phyloP scores from a whole-genome alignment of 208 protist genomes.

The Leptomonas pyrrhocoris region DNA sequence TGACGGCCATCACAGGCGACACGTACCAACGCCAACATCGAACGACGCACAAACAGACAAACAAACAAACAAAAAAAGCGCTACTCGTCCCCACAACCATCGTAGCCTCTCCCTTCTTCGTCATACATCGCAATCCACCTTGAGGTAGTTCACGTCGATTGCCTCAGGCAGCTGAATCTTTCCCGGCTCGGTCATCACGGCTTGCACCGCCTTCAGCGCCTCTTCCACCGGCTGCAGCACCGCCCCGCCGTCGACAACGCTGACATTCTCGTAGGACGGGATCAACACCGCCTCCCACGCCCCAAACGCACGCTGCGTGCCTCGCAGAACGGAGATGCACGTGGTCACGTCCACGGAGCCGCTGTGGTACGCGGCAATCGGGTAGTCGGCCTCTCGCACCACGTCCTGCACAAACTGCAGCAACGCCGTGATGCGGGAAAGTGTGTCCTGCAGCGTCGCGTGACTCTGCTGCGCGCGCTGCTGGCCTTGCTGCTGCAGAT shows the following conservation, averaged over 20 bases:
- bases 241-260: conserved; percentile 25
- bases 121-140: conserved; percentile 42
- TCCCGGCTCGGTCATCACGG: conserved; percentile 28
- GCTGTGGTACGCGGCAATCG: conserved; percentile 43
- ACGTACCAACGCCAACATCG: too few relatives aligned
- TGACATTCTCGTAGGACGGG: conserved; percentile 48
- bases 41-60: too few relatives aligned
- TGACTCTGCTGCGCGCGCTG: conserved; percentile 29
- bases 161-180: conserved; percentile 73
- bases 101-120: background rate
- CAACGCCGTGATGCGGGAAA: conserved; percentile 38
- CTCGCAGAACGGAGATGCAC: conserved; percentile 50
- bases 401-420: conserved; percentile 54
- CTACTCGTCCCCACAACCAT: too few relatives aligned
- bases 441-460: conserved; percentile 38
- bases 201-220: conserved; percentile 29
- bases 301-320: conserved; percentile 56
- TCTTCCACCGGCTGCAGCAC: conserved; percentile 48
- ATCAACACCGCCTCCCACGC: conserved; percentile 58
- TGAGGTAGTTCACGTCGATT: conserved; percentile 81
- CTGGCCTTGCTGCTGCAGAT: conserved; percentile 43
- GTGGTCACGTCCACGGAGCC: conserved; percentile 37
- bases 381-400: conserved; percentile 40
- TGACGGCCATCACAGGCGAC: too few relatives aligned
- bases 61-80: too few relatives aligned